Evolutionary conservation across 2,329 filamentous ascomycete genomes (phyloP).

Genomic region (Xylariaceae sp.): DNA sequence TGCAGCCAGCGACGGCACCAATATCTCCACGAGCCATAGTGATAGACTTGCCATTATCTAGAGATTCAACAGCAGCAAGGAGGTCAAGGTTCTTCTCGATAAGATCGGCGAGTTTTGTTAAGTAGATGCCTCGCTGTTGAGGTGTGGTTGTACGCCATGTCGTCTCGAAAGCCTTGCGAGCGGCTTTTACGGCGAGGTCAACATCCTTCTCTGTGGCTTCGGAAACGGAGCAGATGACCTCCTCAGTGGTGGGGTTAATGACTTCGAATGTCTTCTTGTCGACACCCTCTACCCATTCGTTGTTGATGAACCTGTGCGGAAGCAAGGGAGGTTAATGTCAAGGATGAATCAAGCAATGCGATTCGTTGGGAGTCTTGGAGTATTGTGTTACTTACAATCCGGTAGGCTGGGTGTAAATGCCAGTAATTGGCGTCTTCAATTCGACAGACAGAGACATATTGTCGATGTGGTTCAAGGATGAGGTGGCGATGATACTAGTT

Average conservation of each 20-base stretch:
- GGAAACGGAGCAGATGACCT: slow-evolving; percentile 81
- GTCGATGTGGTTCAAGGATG: slow-evolving; percentile 11
- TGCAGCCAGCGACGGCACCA: slow-evolving; percentile 67
- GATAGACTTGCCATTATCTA: slow-evolving; percentile 88
- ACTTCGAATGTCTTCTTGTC: slow-evolving; percentile 93
- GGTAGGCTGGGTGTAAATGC: slow-evolving; percentile 64
- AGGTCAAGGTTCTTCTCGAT: slow-evolving; percentile 79
- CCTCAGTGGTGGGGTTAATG: slow-evolving; percentile 86
- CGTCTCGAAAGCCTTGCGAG: slow-evolving; percentile 84
- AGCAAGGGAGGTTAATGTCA: slow-evolving; percentile 26
- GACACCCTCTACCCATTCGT: slow-evolving; percentile 83
- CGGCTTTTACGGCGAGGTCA: slow-evolving; percentile 80
- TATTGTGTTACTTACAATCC: slow-evolving; percentile 59
- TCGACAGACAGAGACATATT: slow-evolving; percentile 60
- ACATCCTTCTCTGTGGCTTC: slow-evolving; percentile 90
- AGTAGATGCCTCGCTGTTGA: slow-evolving; percentile 70
- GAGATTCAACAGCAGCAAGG: slow-evolving; percentile 81
- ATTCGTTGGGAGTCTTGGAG: neutral
- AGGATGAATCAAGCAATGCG: neutral
- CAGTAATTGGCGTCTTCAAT: slow-evolving; percentile 73
- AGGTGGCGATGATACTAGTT: neutral
- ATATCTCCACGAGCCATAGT: slow-evolving; percentile 79
- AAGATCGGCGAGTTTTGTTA: slow-evolving; percentile 81
- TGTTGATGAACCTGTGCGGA: slow-evolving; percentile 80
- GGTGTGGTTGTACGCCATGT: slow-evolving; percentile 73